phyloP scores from a whole-genome alignment of 2,329 filamentous ascomycete genomes.

The Teratosphaeria zuluensis region DNA sequence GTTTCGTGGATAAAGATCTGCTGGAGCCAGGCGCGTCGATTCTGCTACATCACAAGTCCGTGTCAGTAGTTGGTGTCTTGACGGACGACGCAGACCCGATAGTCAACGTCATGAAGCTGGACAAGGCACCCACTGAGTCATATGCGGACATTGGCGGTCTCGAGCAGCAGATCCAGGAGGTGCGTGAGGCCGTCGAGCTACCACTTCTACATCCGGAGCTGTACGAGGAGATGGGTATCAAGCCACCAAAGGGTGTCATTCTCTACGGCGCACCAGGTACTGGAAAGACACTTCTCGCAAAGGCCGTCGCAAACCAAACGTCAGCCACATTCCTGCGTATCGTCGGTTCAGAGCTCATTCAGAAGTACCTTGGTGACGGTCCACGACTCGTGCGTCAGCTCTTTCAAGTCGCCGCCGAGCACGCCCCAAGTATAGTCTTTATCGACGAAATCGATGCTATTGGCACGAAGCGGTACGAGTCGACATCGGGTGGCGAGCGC shows the following conservation, averaged over 20 bases:
- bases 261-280: constrained; percentile 95
- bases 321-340: constrained; percentile 96
- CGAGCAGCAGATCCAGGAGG: constrained; percentile 92
- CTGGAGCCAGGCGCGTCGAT: constrained; percentile 94
- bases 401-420: constrained; percentile 91
- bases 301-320: constrained; percentile 98
- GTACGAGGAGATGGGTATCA: constrained; percentile 99
- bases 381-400: constrained; percentile 90
- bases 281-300: constrained; percentile 89
- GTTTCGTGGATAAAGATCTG: constrained; percentile 97
- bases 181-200: constrained; percentile 91
- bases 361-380: constrained; percentile 96
- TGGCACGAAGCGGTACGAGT: constrained; percentile 97
- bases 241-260: constrained; percentile 98
- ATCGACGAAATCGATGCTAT: constrained; percentile 99
- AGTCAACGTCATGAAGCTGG: constrained; percentile 97
- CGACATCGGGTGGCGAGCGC: constrained; percentile 89
- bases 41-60: constrained; percentile 91
- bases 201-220: constrained; percentile 91
- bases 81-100: constrained; percentile 93
- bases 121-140: constrained; percentile 95
- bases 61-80: constrained; percentile 92
- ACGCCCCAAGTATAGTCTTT: constrained; percentile 94
- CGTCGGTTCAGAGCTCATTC: constrained; percentile 92
- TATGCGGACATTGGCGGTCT: constrained; percentile 98